Conservation (phyloP, 139 green algal genomes). For the Haematococcus sp. region DNA sequence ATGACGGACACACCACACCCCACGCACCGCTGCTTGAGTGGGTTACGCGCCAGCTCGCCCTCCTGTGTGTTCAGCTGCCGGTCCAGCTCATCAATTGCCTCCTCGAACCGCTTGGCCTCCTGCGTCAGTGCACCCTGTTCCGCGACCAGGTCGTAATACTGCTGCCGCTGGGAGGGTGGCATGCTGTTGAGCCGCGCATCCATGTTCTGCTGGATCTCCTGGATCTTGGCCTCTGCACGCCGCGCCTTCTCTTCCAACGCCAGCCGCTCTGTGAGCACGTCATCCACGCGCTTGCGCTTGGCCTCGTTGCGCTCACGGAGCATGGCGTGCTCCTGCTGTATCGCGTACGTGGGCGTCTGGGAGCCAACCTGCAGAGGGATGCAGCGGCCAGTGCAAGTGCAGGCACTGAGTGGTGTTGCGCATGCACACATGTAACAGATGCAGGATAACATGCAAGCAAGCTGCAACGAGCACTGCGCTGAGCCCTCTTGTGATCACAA, state of each 20-base stretch:
- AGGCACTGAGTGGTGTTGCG: neutral
- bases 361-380: constrained; percentile 45
- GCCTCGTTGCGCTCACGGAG: constrained; percentile 58
- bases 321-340: constrained; percentile 38
- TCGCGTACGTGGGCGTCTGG: constrained; percentile 51
- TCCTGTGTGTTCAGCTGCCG: constrained; percentile 37
- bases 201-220: constrained; percentile 34
- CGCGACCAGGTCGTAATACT: constrained; percentile 40
- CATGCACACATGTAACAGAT: neutral
- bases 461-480: too few species aligned
- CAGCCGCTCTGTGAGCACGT: constrained; percentile 61
- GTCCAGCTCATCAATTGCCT: constrained; percentile 49
- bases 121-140: constrained; percentile 38
- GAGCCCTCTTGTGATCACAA: too few species aligned
- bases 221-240: constrained; percentile 26
- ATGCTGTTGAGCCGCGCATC: constrained; percentile 51
- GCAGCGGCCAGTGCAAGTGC: too few species aligned
- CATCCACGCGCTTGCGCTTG: constrained; percentile 53
- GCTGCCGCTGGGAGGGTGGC: constrained; percentile 46
- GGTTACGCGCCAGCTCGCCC: constrained; percentile 58
- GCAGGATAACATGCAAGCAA: too few species aligned
- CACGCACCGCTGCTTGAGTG: constrained; percentile 65
- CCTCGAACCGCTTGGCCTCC: constrained; percentile 50
- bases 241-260: constrained; percentile 57
- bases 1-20: neutral